Evolutionary conservation across 768 basidiomycete genomes (phyloP), one percentile per base, ranked within the genome.

Genomic region (Tulasnella sp.): DNA sequence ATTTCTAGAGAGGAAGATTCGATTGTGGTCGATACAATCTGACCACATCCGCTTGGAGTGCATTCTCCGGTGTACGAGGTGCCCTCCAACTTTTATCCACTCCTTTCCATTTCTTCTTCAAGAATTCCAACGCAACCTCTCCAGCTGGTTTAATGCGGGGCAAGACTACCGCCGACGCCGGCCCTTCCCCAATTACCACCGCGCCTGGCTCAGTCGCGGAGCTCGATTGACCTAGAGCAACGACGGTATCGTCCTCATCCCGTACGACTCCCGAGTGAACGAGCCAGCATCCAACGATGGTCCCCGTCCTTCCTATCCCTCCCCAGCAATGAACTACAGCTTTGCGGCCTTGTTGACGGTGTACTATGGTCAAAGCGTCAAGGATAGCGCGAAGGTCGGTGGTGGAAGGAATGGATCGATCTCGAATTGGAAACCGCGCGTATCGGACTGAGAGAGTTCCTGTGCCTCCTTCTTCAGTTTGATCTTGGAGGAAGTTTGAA

Each of bases 21-120:
- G 37, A 31, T 22, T 6, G 67, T 1, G 68, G 68, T 70, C 68
- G 36, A 29, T 38, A 37, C 14, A 42, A 7, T 42, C 68, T 31
- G 2, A 74, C 73, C 31, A 74, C 25, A n/a, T 49, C 73, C 73
- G 36, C 54, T 52, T 74, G 73, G 34, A 31, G n/a, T 1, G 45
- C 73, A 64, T 52, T 74, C 38, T 74, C 73, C 17, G 73, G 73
- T 29, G 73, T 74, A 36, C 52, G 25, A 19, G 54, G 38, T 6
- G 36, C 73, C 25, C 49, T 74, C 49, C 73, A 74, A 34, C 54
- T 74, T 58, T 74, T 74, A 12, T 74, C 73, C 15, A 74, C 73
- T 36, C 73, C 73, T 9, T 25, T 36, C 73, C 49, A 74, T 52
- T 74, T 74, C 36, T 36, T 31, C 54, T 3, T 11, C 36, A 74